Evolutionary conservation across 176 grass and related monocot genomes (phyloP).

Genomic region (Saccharum officinarum): DNA sequence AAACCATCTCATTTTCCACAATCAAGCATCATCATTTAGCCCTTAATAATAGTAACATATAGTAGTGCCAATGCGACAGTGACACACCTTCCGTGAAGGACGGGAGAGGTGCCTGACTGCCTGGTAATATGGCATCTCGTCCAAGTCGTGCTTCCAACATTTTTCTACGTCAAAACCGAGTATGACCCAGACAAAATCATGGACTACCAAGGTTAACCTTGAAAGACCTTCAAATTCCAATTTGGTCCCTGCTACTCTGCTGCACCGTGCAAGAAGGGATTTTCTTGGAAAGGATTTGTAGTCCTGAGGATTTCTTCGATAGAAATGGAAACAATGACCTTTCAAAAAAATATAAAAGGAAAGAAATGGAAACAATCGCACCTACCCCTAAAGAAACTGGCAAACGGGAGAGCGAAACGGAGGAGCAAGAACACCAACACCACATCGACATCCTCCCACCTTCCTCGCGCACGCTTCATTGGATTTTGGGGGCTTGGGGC

Average conservation of each 20-base stretch:
- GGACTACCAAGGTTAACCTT: neutral
- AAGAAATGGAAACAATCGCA: neutral
- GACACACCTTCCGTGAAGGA: neutral
- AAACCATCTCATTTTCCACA: neutral
- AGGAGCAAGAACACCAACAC: neutral
- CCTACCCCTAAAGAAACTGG: slow-evolving; percentile 6
- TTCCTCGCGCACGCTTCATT: slow-evolving; percentile 32
- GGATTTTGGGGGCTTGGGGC: slow-evolving; percentile 2
- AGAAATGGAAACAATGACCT: neutral
- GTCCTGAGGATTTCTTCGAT: neutral
- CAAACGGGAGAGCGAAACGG: slow-evolving; percentile 11
- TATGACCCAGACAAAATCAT: neutral
- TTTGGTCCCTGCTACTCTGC: neutral
- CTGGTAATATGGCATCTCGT: too few relatives aligned
- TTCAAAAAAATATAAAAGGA: neutral
- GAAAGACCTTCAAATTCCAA: neutral
- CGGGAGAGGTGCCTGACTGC: too few relatives aligned
- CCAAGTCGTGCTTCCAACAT: neutral
- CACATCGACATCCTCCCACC: slow-evolving; percentile 44
- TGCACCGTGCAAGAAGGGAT: neutral
- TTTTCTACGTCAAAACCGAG: slow-evolving; percentile 28
- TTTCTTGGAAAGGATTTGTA: neutral
- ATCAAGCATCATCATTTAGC: neutral
- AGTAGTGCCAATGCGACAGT: neutral
- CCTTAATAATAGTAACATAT: neutral